Base-by-base conservation (phyloP, 2,329 filamentous ascomycete species). In the Epichloe amarillans region DNA sequence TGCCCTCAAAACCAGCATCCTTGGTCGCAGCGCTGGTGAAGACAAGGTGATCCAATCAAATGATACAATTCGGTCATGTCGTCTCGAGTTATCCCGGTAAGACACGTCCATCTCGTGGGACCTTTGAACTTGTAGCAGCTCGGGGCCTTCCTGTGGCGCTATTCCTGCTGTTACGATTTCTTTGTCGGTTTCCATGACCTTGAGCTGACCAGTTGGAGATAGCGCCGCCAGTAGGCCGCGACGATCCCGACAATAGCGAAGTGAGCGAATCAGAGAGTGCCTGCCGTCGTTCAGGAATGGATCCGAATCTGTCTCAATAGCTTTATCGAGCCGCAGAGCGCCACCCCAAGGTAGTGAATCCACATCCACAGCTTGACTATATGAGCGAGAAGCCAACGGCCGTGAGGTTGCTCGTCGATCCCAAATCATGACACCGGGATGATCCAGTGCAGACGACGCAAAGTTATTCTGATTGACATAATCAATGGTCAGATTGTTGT, bases 391-490 rank as follows among this genome's bases (percentile, higher is more conserved):
- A 8, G 76, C 74, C 11, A 74, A 64, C 1, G 72, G 66, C 11
- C 76, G 73, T 19, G 70, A 71, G 12, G 72, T 74, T n/a, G 76
- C 77, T 42, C 86, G 81, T 26, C 83, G 79, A 61, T 91, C 86
- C 86, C 86, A 91, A 35, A 91, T 75, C 63, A 84, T 82, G 48
- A 91, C 74, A 7, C 81, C 80, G 0, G 86, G 83, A 47, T 87
- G 82, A 52, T 87, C 85, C 12, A 87, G 70, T 3, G 84, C 83
- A 14, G 86, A 88, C 1, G 87, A 90, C 1, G 87, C 82, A 67
- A 93, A 91, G 65, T 89, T 91, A 58, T 93, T 89, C 56, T 84
- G 80, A 58, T 94, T 85, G 21, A 81, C 72, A 53, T 86, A 86
- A 67, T 93, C 86, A 53, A 93, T 86, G 15, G 86, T 79, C 50